Base-by-base conservation (phyloP, 257 asterid genomes). In the Mentha longifolia region DNA sequence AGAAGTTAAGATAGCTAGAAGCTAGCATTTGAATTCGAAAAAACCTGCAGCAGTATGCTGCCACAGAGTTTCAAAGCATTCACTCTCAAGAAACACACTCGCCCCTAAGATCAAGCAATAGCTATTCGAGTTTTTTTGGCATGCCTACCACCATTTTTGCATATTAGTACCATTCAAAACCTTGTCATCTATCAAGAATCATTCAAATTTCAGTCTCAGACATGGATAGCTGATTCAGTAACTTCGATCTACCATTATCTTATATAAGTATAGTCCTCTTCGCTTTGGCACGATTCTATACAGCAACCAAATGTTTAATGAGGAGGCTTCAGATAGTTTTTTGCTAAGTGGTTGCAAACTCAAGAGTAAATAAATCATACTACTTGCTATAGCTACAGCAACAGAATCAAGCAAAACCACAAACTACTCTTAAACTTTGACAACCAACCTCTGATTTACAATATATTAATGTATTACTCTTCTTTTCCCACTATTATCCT, bases 321-420 rank as follows among this genome's bases (percentile, higher is more conserved):
- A 3, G 37, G 7, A 35, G 41, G 25, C n/a, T 19, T 37, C 54
- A 13, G 60, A 50, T 16, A 49, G 54, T 55, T 37, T 51, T 51
- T 13, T 10, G 7, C 30, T 43, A 67, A 49, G 7, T n/a, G 59
- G 17, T 2, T 3, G 46, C 49, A 14, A 35, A 14, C 47, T 17
- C 0, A 9, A 60, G 47, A 33, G 47, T 35, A 46, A 35, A 35
- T 9, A 61, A 35, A 31, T 33, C 28, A 59, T n/a, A n/a, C n/a
- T n/a, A 8, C 65, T 59, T 33, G 15, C 43, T 25, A 65, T 8
- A 65, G 58, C 43, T 45, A 46, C 58, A 46, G 6, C 42, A 62
- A 41, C 61, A 47, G 5, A 47, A 37, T 37, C 4, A 37, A 41
- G 56, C 25, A n/a, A 15, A 49, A 49, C 56, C 5, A 49, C 56